Evolutionary conservation across 2,329 filamentous ascomycete genomes (phyloP).

Genomic region (Stagonosporopsis tanaceti): DNA sequence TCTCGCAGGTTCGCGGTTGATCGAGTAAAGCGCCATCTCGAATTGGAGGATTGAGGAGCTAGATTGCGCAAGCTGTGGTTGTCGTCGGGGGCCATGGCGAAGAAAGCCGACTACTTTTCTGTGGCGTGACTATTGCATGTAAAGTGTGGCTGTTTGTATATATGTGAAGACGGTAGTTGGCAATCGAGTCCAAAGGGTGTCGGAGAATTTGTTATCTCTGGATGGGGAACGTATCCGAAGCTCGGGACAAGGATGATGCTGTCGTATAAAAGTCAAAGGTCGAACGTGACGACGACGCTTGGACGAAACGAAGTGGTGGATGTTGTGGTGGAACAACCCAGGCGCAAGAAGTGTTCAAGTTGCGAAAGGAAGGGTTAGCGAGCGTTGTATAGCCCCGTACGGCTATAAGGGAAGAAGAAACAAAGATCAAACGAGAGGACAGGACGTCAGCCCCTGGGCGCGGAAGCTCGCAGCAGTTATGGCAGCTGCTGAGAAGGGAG

Average conservation of each 20-base stretch:
- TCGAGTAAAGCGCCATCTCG: constrained; percentile 49
- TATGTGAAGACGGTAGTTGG: not conserved
- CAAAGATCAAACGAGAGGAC: constrained; percentile 49
- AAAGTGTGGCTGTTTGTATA: constrained; percentile 9
- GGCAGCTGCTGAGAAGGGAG: constrained; percentile 31
- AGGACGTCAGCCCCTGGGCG: constrained; percentile 39
- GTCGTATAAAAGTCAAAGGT: constrained; percentile 2
- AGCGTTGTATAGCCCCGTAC: constrained; percentile 35
- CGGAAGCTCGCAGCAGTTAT: constrained; percentile 35
- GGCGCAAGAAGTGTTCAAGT: constrained; percentile 19
- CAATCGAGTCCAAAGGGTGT: not conserved
- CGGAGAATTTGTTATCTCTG: constrained; percentile 6
- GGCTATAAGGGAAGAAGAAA: constrained; percentile 38
- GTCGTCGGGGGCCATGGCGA: constrained; percentile 40
- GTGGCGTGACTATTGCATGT: constrained; percentile 25
- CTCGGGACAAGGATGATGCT: constrained; percentile 14
- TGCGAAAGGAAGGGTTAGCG: constrained; percentile 28
- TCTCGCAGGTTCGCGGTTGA: constrained; percentile 40
- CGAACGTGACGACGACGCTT: constrained; percentile 15
- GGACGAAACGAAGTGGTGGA: constrained; percentile 16
- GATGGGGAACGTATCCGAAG: constrained; percentile 5
- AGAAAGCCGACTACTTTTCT: constrained; percentile 23
- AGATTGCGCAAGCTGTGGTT: constrained; percentile 36
- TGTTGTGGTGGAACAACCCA: constrained; percentile 26
- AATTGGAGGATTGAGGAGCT: constrained; percentile 32